phyloP scores from a whole-genome alignment of 805 yeast genomes.

The Candida lessepsii region DNA sequence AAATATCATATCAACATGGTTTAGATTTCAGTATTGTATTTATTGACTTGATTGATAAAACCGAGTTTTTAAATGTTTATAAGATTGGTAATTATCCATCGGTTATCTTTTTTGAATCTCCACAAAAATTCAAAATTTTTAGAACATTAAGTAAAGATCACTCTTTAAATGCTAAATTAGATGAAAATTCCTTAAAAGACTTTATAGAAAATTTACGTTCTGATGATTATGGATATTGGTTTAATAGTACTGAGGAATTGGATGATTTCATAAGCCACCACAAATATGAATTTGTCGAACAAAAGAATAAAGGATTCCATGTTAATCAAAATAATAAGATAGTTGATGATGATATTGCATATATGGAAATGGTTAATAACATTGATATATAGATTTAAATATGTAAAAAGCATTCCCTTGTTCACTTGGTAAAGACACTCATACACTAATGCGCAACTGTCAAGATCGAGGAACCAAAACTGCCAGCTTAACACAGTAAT shows the following conservation, averaged over 20 bases:
- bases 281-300: constrained; percentile 6
- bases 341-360: constrained; percentile 25
- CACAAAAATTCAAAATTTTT: constrained; percentile 23
- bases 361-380: constrained; percentile 11
- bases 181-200: constrained; percentile 10
- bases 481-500: constrained; percentile 18
- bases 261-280: constrained; percentile 13
- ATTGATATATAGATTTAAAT: constrained; percentile 7
- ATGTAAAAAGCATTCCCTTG: background rate
- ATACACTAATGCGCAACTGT: constrained; percentile 1
- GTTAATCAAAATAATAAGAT: constrained; percentile 6
- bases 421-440: background rate
- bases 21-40: constrained; percentile 27
- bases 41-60: constrained; percentile 19
- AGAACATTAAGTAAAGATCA: constrained; percentile 20
- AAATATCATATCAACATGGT: constrained; percentile 19
- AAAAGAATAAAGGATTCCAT: constrained; percentile 12
- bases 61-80: constrained; percentile 22
- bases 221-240: constrained; percentile 21
- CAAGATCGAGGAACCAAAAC: background rate
- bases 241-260: constrained; percentile 14
- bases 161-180: constrained; percentile 7
- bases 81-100: constrained; percentile 33
- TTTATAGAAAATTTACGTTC: constrained; percentile 17
- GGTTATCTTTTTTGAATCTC: constrained; percentile 26